Evolutionary conservation across 163 green algal genomes (phyloP).

Genomic region (Coccomyxa subellipsoidea): DNA sequence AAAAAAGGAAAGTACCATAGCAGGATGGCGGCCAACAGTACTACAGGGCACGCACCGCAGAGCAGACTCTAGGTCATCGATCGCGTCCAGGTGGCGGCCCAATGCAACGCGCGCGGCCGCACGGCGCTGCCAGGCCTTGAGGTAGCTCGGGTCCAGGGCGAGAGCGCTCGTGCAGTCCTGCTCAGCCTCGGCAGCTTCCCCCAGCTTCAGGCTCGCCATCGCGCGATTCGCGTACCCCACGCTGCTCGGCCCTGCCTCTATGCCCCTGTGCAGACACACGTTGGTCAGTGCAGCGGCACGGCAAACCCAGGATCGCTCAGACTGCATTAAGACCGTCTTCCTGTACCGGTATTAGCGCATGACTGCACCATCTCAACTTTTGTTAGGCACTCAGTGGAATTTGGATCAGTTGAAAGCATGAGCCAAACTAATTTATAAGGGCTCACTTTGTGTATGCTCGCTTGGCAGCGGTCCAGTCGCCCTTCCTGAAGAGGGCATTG

Average conservation of each 20-base stretch:
- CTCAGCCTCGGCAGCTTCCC: constrained; percentile 46
- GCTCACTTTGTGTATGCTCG: constrained; percentile 57
- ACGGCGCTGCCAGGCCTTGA: constrained; percentile 76
- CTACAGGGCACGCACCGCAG: constrained; percentile 26
- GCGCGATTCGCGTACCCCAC: constrained; percentile 78
- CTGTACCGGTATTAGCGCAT: no score
- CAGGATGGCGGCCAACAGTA: neutral
- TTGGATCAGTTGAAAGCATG: no score
- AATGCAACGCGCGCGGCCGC: constrained; percentile 51
- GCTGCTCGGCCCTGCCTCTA: constrained; percentile 49
- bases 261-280: constrained; percentile 28
- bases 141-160: constrained; percentile 56
- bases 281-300: no score
- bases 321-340: no score
- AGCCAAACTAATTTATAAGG: no score
- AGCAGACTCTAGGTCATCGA: constrained; percentile 68
- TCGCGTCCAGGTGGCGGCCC: constrained; percentile 45
- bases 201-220: constrained; percentile 79
- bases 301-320: no score
- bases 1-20: neutral
- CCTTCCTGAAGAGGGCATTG: constrained; percentile 72
- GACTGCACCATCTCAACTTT: no score
- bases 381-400: no score
- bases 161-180: constrained; percentile 64
- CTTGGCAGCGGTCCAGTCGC: constrained; percentile 51